These are phyloP conservation scores for Arxiozyma slooffiae DNA, from an alignment of 1,139 yeast species.

Conservation along the genomic window DNA sequence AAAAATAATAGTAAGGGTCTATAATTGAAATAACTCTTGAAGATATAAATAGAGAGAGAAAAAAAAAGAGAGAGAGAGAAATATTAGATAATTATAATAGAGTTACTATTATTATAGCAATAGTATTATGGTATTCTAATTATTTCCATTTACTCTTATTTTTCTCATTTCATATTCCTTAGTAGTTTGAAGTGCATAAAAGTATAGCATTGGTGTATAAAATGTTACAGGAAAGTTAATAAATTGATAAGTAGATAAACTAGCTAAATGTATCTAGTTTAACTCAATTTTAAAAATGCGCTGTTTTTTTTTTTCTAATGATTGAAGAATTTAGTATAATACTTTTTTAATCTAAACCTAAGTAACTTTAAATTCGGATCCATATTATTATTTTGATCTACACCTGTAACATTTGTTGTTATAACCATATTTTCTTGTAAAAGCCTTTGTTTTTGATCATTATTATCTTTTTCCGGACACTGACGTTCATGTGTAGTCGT, in stretches of 20 bases:
- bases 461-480: not conserved
- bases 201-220: not conserved
- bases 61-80: not conserved
- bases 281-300: too few species aligned
- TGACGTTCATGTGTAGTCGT: not conserved
- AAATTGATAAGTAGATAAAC: too few species aligned
- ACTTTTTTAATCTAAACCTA: not conserved
- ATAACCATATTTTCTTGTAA: not conserved
- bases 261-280: not conserved
- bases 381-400: not conserved
- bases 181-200: too few species aligned
- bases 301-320: not conserved
- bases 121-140: too few species aligned
- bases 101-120: not conserved
- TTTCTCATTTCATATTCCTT: too few species aligned
- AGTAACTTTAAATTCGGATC: not conserved
- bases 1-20: not conserved
- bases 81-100: too few species aligned
- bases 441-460: not conserved
- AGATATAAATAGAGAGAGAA: not conserved
- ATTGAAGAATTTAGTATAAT: constrained; percentile 2
- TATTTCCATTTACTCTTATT: too few species aligned
- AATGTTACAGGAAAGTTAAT: not conserved
- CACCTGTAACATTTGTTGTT: not conserved
- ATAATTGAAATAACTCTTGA: not conserved